Percentiles rank a stretch among this genome's conserved stretches.
These are phyloP conservation scores for Elaeis guineensis DNA, from an alignment of 176 grass and related monocot genomes.

Conservation along the genomic window DNA sequence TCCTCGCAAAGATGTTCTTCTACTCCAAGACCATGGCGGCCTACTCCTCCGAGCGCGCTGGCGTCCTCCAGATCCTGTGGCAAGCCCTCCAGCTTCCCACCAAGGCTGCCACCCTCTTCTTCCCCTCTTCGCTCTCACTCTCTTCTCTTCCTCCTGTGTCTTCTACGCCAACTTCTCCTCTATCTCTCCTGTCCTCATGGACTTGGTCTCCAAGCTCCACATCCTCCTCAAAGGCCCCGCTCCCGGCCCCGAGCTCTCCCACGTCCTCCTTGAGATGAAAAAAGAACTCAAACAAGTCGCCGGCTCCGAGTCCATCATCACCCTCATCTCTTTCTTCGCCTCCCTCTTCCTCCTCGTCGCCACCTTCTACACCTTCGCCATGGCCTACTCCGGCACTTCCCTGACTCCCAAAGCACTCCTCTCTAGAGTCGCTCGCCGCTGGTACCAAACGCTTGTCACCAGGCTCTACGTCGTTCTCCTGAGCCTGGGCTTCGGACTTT, in stretches of 20 bases:
- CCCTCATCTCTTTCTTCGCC: constrained; percentile 7
- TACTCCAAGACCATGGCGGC: constrained; percentile 4
- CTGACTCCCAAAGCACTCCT: constrained; percentile 20
- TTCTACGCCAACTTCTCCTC: constrained; percentile 28
- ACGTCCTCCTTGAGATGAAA: constrained; percentile 2
- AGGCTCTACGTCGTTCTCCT: constrained; percentile 25
- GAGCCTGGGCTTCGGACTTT: constrained; percentile 11
- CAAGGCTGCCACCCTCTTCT: constrained; percentile 15
- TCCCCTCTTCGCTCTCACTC: constrained; percentile 29
- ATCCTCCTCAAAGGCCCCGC: neutral
- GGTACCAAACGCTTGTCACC: constrained; percentile 31
- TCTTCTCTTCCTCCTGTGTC: constrained; percentile 22
- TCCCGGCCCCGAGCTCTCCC: neutral
- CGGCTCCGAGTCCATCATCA: neutral
- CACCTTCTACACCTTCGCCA: constrained; percentile 25
- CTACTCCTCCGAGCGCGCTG: neutral
- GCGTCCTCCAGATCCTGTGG: constrained; percentile 27
- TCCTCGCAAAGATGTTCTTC: neutral
- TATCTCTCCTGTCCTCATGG: constrained; percentile 16
- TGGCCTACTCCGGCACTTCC: constrained; percentile 10
- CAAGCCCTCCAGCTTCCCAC: constrained; percentile 21
- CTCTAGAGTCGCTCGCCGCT: constrained; percentile 24
- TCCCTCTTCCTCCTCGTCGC: constrained; percentile 26
- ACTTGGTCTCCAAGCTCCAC: constrained; percentile 17
- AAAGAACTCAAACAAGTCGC: constrained; percentile 14